A percentile compares a stretch with the other conserved stretches of the same genome.
phyloP scores from a whole-genome alignment of 164 flowering plant species.

The Aristolochia californica region DNA sequence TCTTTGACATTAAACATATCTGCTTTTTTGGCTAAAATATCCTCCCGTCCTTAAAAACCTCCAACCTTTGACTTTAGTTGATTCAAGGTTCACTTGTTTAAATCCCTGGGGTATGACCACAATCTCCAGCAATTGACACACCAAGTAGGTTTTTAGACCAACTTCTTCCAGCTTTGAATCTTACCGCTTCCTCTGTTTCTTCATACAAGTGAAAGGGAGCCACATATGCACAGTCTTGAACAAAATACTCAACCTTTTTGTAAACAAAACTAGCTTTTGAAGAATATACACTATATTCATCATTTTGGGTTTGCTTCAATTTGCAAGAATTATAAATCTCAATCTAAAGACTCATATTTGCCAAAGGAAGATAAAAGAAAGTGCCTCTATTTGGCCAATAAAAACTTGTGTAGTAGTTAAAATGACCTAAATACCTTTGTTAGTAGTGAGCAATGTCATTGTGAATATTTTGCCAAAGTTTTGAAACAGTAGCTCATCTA shows the following conservation, averaged over 20 bases:
- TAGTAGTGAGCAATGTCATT: too few relatives aligned
- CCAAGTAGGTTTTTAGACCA: constrained; percentile 71
- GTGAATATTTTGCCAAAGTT: too few relatives aligned
- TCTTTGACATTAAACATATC: constrained; percentile 76
- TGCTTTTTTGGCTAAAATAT: constrained; percentile 70
- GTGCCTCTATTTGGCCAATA: constrained; percentile 87
- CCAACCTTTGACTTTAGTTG: constrained; percentile 44
- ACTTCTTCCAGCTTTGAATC: constrained; percentile 76
- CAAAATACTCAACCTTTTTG: constrained; percentile 40
- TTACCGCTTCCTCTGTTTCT: constrained; percentile 27
- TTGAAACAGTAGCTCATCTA: too few relatives aligned
- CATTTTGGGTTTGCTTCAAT: constrained; percentile 25
- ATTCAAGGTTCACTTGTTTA: constrained; percentile 22
- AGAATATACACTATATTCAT: constrained; percentile 34
- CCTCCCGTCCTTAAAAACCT: constrained; percentile 94
- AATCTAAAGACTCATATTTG: constrained; percentile 55
- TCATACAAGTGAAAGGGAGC: constrained; percentile 36
- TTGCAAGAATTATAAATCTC: constrained; percentile 62
- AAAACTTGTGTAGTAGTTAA: constrained; percentile 75
- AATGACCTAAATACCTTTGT: too few relatives aligned
- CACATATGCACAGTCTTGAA: constrained; percentile 64
- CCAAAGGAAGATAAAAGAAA: constrained; percentile 44
- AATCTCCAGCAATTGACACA: constrained; percentile 67
- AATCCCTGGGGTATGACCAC: constrained; percentile 20
- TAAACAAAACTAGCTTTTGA: constrained; percentile 32